These are phyloP conservation scores for Fraxinus sp. DNA, from an alignment of 305 asterid species.

Conservation along the genomic window DNA sequence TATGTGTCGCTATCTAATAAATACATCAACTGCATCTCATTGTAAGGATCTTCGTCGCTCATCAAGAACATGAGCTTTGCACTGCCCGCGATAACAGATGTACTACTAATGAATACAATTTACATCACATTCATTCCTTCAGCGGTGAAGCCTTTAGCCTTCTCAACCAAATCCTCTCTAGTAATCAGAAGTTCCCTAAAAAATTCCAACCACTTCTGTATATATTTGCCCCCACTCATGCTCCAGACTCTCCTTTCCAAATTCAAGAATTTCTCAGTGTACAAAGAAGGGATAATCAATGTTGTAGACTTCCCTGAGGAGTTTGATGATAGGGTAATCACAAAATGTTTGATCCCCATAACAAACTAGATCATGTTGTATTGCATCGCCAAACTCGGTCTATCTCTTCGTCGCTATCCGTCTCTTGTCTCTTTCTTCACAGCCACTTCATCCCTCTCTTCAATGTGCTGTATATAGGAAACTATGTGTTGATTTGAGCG, in stretches of 20 bases:
- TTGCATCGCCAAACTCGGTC: constrained; percentile 54
- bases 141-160: constrained; percentile 79
- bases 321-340: constrained; percentile 41
- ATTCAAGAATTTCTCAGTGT: constrained; percentile 57
- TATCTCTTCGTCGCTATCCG: no score
- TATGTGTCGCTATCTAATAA: no score
- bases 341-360: constrained; percentile 65
- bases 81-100: constrained; percentile 69
- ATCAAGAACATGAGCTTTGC: constrained; percentile 54
- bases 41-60: no score
- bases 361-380: constrained; percentile 86
- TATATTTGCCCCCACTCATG: constrained; percentile 80
- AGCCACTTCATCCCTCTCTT: no score
- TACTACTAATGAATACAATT: constrained; percentile 60
- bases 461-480: no score
- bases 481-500: no score
- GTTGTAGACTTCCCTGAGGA: constrained; percentile 51
- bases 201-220: constrained; percentile 56
- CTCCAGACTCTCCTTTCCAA: constrained; percentile 52
- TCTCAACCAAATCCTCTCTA: constrained; percentile 70
- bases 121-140: constrained; percentile 83
- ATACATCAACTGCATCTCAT: no score
- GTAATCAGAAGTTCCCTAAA: constrained; percentile 60
- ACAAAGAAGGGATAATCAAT: constrained; percentile 49
- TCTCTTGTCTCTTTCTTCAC: no score